phyloP scores from a whole-genome alignment of 2,329 filamentous ascomycete species.

The Scorias spongiosa region DNA sequence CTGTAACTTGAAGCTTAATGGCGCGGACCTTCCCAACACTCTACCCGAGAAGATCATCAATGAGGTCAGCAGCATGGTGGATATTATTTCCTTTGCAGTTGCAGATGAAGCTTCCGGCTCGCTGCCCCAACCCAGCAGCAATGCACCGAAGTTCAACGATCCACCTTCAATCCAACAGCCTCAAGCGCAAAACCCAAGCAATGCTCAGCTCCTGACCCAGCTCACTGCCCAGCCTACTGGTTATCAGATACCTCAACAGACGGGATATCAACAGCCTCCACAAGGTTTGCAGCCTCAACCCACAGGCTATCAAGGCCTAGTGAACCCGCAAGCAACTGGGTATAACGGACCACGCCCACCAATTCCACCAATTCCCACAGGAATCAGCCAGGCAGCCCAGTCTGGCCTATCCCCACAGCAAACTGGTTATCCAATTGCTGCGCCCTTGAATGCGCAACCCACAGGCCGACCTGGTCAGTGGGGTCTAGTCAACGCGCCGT shows the following conservation, averaged over 20 bases:
- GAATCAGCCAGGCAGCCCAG: conserved; percentile 39
- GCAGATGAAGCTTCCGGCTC: conserved; percentile 45
- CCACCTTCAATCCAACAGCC: conserved; percentile 27
- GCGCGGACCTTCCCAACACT: conserved; percentile 58
- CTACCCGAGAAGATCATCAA: conserved; percentile 84
- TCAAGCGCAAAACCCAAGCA: conserved; percentile 44
- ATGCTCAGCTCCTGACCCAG: conserved; percentile 42
- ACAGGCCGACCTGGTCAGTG: conserved; percentile 89
- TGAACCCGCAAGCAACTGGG: conserved; percentile 54
- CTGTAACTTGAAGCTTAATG: conserved; percentile 83
- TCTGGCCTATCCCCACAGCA: conserved; percentile 43
- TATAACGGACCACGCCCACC: conserved; percentile 69
- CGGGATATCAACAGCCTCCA: conserved; percentile 36
- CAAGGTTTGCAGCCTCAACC: conserved; percentile 49
- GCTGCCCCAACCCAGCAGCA: conserved; percentile 40
- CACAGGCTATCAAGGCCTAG: conserved; percentile 39
- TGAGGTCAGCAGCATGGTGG: conserved; percentile 98
- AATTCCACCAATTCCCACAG: conserved; percentile 68
- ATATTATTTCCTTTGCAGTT: conserved; percentile 93
- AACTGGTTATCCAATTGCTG: conserved; percentile 53
- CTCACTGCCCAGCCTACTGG: conserved; percentile 40
- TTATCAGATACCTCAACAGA: conserved; percentile 40
- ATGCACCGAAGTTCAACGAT: conserved; percentile 56
- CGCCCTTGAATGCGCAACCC: conserved; percentile 73
- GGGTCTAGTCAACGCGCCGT: conserved; percentile 92